These are phyloP conservation scores for Gonapodya prolifera DNA, from an alignment of 192 early-diverging fungal species.

Conservation along the genomic window DNA sequence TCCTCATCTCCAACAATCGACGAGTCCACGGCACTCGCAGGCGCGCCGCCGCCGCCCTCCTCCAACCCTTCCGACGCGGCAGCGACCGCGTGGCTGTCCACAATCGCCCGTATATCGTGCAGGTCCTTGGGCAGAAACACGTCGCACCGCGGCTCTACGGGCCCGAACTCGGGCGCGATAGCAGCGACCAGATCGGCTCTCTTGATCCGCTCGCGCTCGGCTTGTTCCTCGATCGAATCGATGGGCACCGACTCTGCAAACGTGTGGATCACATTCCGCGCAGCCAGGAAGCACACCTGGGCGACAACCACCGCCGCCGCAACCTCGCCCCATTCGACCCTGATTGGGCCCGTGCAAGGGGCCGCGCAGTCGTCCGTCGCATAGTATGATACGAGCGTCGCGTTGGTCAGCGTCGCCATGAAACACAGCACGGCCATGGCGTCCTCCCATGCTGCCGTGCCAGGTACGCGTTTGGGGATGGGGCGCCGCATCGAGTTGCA, in stretches of 20 bases:
- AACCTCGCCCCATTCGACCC: background rate
- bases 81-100: no score
- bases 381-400: background rate
- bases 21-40: no score
- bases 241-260: background rate
- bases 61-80: no score
- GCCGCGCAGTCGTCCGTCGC: background rate
- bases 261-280: background rate
- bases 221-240: background rate
- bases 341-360: background rate
- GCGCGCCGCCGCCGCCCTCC: no score
- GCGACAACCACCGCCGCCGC: background rate
- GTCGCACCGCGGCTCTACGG: no score
- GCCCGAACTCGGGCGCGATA: no score
- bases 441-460: background rate
- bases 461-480: background rate
- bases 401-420: background rate
- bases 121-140: no score
- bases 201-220: background rate
- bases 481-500: slow-evolving; percentile 29
- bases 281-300: background rate
- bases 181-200: background rate
- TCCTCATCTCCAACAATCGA: no score
- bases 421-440: background rate
- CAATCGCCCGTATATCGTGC: no score